These are phyloP conservation scores for Davidsoniella virescens DNA, from an alignment of 2,329 filamentous ascomycete genomes.

Conservation along the genomic window DNA sequence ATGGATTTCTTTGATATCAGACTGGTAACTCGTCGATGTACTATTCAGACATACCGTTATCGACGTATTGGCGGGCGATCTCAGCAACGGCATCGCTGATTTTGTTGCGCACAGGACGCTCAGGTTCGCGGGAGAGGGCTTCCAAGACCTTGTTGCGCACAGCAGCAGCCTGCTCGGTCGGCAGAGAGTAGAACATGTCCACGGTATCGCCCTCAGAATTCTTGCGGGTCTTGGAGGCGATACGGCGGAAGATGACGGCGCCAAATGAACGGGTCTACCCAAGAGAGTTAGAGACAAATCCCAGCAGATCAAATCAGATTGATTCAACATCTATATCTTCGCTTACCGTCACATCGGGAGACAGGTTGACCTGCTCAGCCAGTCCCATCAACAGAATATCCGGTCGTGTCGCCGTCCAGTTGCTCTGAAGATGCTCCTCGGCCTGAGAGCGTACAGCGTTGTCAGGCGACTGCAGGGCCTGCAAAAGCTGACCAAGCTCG, in stretches of 20 bases:
- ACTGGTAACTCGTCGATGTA: neutral
- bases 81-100: constrained; percentile 96
- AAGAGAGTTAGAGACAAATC: neutral
- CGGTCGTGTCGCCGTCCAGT: constrained; percentile 70
- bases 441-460: constrained; percentile 72
- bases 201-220: constrained; percentile 51
- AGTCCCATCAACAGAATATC: constrained; percentile 87
- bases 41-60: constrained; percentile 50
- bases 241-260: constrained; percentile 84
- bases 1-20: neutral
- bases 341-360: constrained; percentile 54
- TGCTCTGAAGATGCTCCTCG: constrained; percentile 77
- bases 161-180: constrained; percentile 52
- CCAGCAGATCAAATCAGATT: neutral
- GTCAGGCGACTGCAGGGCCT: constrained; percentile 77
- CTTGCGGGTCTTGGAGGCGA: constrained; percentile 79
- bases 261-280: constrained; percentile 72
- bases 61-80: constrained; percentile 84
- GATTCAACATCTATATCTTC: neutral
- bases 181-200: constrained; percentile 74
- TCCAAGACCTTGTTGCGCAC: constrained; percentile 77
- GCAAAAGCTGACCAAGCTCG: constrained; percentile 72
- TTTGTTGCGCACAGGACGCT: constrained; percentile 72
- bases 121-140: constrained; percentile 55
- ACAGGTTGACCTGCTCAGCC: constrained; percentile 73